These are phyloP conservation scores for Cytauxzoon felis DNA, from an alignment of 169 alveolate genomes.

Conservation along the genomic window DNA sequence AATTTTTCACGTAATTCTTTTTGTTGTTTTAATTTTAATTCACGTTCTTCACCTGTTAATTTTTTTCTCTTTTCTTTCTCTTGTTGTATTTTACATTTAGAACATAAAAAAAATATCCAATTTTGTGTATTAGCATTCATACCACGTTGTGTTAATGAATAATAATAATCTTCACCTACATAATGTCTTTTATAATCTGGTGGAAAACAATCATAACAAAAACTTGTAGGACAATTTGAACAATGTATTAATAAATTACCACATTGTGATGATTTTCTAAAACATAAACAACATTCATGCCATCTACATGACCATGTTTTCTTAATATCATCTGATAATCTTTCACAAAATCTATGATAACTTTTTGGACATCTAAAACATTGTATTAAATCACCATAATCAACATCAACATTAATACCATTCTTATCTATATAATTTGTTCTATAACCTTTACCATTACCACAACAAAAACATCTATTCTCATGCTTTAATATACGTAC, in stretches of 20 bases:
- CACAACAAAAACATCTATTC: slow-evolving; percentile 83
- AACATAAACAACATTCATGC: slow-evolving; percentile 89
- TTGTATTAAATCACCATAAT: slow-evolving; percentile 77
- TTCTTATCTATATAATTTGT: slow-evolving; percentile 68
- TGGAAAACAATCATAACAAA: slow-evolving; percentile 89
- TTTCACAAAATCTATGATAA: slow-evolving; percentile 83
- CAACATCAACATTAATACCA: slow-evolving; percentile 66
- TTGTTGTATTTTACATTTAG: slow-evolving; percentile 85
- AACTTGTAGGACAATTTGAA: slow-evolving; percentile 86
- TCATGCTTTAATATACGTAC: slow-evolving; percentile 81
- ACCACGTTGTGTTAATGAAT: slow-evolving; percentile 82
- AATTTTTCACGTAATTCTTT: slow-evolving; percentile 74
- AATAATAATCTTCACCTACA: slow-evolving; percentile 83
- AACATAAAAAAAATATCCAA: slow-evolving; percentile 84
- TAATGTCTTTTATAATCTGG: slow-evolving; percentile 81
- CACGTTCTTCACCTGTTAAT: slow-evolving; percentile 79
- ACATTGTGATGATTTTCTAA: slow-evolving; percentile 84
- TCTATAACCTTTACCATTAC: slow-evolving; percentile 73
- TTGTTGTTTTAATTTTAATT: slow-evolving; percentile 76
- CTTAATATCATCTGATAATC: slow-evolving; percentile 64
- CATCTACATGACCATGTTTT: slow-evolving; percentile 87
- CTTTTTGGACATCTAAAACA: slow-evolving; percentile 88
- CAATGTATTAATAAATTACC: slow-evolving; percentile 88
- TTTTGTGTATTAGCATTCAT: slow-evolving; percentile 80
- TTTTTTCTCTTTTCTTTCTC: slow-evolving; percentile 82